Evolutionary conservation across 495 filamentous ascomycete species (phyloP), one percentile per base, ranked within the genome.

Genomic region (Penicillium tannophilum): DNA sequence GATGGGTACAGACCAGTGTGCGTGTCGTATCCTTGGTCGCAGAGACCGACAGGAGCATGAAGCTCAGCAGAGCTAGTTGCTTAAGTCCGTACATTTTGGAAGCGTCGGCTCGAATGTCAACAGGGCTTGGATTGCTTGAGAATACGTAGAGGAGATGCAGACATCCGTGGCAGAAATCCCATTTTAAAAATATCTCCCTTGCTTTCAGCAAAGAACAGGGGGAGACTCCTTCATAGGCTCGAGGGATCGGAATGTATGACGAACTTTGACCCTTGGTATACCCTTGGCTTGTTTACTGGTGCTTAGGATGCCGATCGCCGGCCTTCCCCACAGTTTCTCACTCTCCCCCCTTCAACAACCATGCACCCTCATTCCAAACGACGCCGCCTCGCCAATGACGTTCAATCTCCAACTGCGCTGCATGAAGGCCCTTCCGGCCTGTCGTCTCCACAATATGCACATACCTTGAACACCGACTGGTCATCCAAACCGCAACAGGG

Each of bases 61-160:
- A 59, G 63, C 67, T 66, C 54, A 68, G 28, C 16, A 68, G 42
- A 3, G 62, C 53, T 12, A 70, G 51, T 44, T 61, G 61, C 20
- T 66, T 70, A 36, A 68, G 53, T 41, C 62, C 65, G 51, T 62
- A 68, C 67, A 70, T 70, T 52, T 36, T 67, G 36, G 23, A 44
- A 20, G 24, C 52, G 23, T 12, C 23, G n/a, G 41, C 11, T n/a
- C 12, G 36, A 36, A 52, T 51, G 33, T 17, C 33, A 43, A 48
- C 20, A 2, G 17, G 39, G 24, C 33, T 26, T 43, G 31, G 52
- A 42, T 44, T 31, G 45, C 20, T 23, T 23, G 45, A 24, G n/a
- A 39, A 51, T 35, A 33, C 36, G 44, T 23, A 23, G 14, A 36
- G 19, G 24, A 44, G 17, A 30, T 17, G 16, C 46, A 12, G 24